Base-by-base conservation (phyloP, 352 stramenopile species). In the Pythium periplocum region DNA sequence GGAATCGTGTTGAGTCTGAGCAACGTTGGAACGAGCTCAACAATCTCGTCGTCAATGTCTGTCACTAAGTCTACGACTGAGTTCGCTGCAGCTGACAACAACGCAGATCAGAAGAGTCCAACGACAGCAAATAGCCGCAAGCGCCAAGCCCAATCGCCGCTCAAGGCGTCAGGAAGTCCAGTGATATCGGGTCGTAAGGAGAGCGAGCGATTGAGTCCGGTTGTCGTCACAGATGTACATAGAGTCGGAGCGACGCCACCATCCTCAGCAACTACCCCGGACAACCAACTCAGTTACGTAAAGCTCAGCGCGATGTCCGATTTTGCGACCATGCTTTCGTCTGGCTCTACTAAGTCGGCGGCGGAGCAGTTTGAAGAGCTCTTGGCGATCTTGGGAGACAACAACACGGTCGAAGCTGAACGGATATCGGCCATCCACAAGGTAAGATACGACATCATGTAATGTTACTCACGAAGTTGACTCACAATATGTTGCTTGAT, bases 351-450 rank as follows among this genome's bases (percentile, higher is more conserved):
- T 5, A 17, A 42, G 7, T 35, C 10, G 32, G n/a, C 51, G 53
- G n/a, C 50, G 3, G 71, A 70, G 10, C 26, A 62, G 31, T 63
- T 90, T 36, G 71, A 88, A 45, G 62, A 76, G 11, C 53, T 80
- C 10, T 47, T 88, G 38, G 53, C 59, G 32, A 46, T 64, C 8
- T 51, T 87, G 3, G 56, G 68, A 11, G 54, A 76, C 12, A 88
- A 86, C 59, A 86, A 88, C 50, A 45, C 60, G 31, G 64, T 57
- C 2, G 68, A 83, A 1, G 51, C 46, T 0, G 61, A 83, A 10
- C 51, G 70, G 7, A 78, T 70, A 47, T 55, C 56, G 3, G 68
- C 69, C 2, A 68, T 87, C 9, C 66, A 66, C 54, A 75, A 82
- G 75, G 80, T 90, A 55, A 2, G 43, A n/a, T 7, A n/a, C 10